Percentiles rank a stretch among this genome's conserved stretches.
Evolutionary conservation across 345 rosid genomes (phyloP).

Genomic region (Rhodamnia rubescens): DNA sequence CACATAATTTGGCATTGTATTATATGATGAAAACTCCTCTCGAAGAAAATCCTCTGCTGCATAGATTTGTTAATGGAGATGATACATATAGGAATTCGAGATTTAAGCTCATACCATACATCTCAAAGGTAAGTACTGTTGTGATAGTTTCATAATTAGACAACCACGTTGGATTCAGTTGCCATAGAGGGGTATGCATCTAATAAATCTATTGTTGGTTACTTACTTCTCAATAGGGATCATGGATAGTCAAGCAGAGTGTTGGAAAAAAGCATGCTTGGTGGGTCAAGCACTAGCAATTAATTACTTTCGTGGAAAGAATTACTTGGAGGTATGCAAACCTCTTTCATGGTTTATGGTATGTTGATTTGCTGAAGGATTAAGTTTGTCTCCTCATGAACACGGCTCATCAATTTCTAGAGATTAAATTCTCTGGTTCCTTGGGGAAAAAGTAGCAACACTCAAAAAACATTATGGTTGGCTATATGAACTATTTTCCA

Average conservation of each 20-base stretch:
- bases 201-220: not conserved
- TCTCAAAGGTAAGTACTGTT: constrained; percentile 51
- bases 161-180: not conserved
- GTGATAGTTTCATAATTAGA: not conserved
- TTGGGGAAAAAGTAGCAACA: not conserved
- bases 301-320: constrained; percentile 54
- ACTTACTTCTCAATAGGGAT: constrained; percentile 38
- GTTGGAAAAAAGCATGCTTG: constrained; percentile 86
- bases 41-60: constrained; percentile 60
- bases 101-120: constrained; percentile 85
- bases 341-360: not conserved
- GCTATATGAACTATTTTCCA: not conserved
- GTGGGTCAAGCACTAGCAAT: constrained; percentile 70
- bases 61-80: constrained; percentile 76
- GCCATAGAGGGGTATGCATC: not conserved
- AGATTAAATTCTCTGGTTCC: not conserved
- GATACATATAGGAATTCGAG: constrained; percentile 87
- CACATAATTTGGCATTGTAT: constrained; percentile 57
- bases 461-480: not conserved
- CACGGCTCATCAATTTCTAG: not conserved
- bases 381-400: not conserved
- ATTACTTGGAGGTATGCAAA: constrained; percentile 72
- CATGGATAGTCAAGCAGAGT: constrained; percentile 96
- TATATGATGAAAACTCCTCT: constrained; percentile 64
- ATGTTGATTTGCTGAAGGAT: not conserved